A percentile compares a stretch with the other conserved stretches of the same genome.
Evolutionary conservation across 2,329 filamentous ascomycete genomes (phyloP).

Genomic region (Nectriaceae sp.): DNA sequence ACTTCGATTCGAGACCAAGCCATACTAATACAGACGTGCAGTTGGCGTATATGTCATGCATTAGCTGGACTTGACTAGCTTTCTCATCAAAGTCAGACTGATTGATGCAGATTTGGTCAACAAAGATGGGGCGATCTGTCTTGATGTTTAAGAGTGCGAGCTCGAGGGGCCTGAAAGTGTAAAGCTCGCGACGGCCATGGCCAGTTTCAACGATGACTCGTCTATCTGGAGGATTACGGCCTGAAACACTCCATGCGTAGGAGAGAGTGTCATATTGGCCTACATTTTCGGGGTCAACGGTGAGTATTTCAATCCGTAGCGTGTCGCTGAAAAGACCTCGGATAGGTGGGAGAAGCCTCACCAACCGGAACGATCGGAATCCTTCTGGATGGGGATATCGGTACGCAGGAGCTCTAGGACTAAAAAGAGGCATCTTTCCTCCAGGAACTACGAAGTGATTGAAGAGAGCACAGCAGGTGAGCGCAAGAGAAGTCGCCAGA

Average conservation of each 20-base stretch:
- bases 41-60: conserved; percentile 31
- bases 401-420: conserved; percentile 3
- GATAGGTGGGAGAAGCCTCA: conserved; percentile 9
- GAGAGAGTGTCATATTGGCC: conserved; percentile 32
- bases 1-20: conserved; percentile 26
- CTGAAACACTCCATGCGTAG: conserved; percentile 30
- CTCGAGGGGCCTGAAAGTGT: conserved; percentile 33
- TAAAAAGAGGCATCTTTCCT: background rate
- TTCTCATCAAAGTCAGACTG: conserved; percentile 27
- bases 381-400: conserved; percentile 1
- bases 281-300: conserved; percentile 17
- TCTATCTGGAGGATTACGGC: conserved; percentile 17
- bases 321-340: conserved; percentile 17
- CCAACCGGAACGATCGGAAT: conserved; percentile 9
- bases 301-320: conserved; percentile 29
- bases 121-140: conserved; percentile 24
- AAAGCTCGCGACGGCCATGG: conserved; percentile 13
- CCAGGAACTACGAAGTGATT: too few relatives aligned
- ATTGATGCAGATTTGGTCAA: conserved; percentile 37
- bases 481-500: too few relatives aligned
- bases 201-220: conserved; percentile 27
- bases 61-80: conserved; percentile 28
- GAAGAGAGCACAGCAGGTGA: too few relatives aligned
- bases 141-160: conserved; percentile 22
- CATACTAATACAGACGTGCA: conserved; percentile 28